A percentile compares a stretch with the other conserved stretches of the same genome.
Conservation (phyloP, 106 monocot genomes). For the Posidonia australis region DNA sequence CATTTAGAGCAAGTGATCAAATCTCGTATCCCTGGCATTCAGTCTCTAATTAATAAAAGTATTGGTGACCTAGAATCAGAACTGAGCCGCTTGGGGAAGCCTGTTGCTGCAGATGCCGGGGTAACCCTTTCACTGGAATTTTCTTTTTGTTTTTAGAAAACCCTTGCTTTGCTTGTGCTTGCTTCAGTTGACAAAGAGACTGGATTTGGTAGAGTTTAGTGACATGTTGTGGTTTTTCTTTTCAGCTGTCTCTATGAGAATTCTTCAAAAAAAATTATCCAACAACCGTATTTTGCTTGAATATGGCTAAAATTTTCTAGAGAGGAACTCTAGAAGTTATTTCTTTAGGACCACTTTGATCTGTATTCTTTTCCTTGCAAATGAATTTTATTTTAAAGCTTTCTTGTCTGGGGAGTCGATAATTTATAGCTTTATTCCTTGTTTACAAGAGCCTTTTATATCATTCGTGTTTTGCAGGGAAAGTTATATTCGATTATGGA, state of each 20-base stretch:
- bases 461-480: constrained; percentile 43
- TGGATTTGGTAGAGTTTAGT: too few relatives aligned
- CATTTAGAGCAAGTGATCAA: constrained; percentile 97
- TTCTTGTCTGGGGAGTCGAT: not conserved
- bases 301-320: too few relatives aligned
- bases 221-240: too few relatives aligned
- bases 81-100: constrained; percentile 79
- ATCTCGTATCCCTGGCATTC: constrained; percentile 88
- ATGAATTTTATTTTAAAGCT: too few relatives aligned
- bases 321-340: too few relatives aligned
- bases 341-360: too few relatives aligned
- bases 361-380: too few relatives aligned
- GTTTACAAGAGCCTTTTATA: not conserved
- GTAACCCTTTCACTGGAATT: constrained; percentile 27
- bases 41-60: constrained; percentile 83
- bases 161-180: not conserved
- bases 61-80: constrained; percentile 83
- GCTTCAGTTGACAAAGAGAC: not conserved
- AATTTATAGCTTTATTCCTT: not conserved
- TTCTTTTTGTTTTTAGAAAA: not conserved
- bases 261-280: too few relatives aligned
- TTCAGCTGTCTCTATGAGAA: too few relatives aligned
- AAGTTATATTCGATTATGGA: constrained; percentile 95
- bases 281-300: too few relatives aligned
- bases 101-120: constrained; percentile 89